Evolutionary conservation across 257 asterid genomes (phyloP), one percentile per base, ranked within the genome.

Genomic region (Nicotiana undulata): DNA sequence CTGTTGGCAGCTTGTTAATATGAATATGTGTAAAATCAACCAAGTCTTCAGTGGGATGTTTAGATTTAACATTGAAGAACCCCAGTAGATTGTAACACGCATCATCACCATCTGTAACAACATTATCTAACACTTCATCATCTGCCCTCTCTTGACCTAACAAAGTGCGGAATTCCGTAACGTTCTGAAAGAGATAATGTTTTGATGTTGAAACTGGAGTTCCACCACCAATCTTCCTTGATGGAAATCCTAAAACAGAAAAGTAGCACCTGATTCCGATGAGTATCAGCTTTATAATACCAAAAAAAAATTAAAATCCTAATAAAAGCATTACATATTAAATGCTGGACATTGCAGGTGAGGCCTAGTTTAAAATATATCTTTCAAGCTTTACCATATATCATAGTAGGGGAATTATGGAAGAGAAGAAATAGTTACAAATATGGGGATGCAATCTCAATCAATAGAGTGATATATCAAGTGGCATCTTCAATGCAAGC

Each of bases 21-120:
- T 89, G 91, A 83, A 93, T 89, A 83, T 85, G 83, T 56, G 95
- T 90, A 89, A 95, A 93, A 85, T 93, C 98, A 83, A 95, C 74
- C 49, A 91, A 84, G 84, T 84, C 85, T 74, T 60, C 86, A 58
- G 85, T 80, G 63, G 18, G 10, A 31, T 68, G 78, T 80, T 85
- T 85, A 29, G 82, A 85, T 81, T 81, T 81, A 81, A 60, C 84
- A 74, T 46, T 79, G 77, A 72, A n/a, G 58, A 86, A 90, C 64
- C 83, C 80, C 60, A 76, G 29, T 28, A 28, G 2, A 28, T 28
- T 28, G 29, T 28, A 1, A 28, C 29, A 28, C 1, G 29, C 29
- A 28, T 28, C 29, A 84, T 82, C 81, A 80, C 80, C 55, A 53
- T 79, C 17, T n/a, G 85, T 75, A 81, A 22, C 88, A 80, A 81